A percentile compares a stretch with the other conserved stretches of the same genome.
Evolutionary conservation across 176 grass and related monocot genomes (phyloP).

Genomic region (Musa acuminata): DNA sequence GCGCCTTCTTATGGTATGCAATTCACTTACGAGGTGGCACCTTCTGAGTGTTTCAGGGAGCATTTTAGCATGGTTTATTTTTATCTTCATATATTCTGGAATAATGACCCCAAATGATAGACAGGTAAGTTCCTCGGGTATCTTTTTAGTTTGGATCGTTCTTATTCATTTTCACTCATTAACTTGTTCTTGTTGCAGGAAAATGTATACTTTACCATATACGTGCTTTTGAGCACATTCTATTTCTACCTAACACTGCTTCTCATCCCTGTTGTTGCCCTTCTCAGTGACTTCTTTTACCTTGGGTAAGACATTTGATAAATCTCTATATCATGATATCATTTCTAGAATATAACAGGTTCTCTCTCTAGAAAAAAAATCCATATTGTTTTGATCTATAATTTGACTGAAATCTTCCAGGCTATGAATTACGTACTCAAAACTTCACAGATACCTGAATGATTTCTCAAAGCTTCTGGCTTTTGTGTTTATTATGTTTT

Average conservation of each 20-base stretch:
- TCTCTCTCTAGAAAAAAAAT: too few species aligned
- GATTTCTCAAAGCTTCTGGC: background rate
- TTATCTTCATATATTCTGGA: constrained; percentile 93
- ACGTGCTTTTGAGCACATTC: constrained; percentile 96
- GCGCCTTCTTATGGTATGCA: constrained; percentile 86
- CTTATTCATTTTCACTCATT: constrained; percentile 21
- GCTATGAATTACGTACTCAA: background rate
- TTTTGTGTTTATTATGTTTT: background rate
- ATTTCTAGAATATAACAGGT: background rate
- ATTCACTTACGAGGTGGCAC: constrained; percentile 93
- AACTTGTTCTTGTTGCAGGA: constrained; percentile 54
- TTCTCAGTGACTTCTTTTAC: constrained; percentile 92
- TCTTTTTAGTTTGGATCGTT: background rate
- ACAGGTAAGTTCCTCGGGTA: constrained; percentile 41
- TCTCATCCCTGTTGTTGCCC: constrained; percentile 74
- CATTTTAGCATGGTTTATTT: constrained; percentile 90
- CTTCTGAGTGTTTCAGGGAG: constrained; percentile 75
- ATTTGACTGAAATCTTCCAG: background rate
- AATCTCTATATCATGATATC: background rate
- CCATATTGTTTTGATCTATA: background rate
- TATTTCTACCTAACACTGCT: constrained; percentile 85
- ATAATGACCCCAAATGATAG: constrained; percentile 87
- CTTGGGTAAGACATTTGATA: constrained; percentile 48
- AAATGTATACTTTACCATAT: constrained; percentile 94
- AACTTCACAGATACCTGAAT: background rate